Evolutionary conservation across 306 rosid species (phyloP).

Genomic region (Quercus suber): DNA sequence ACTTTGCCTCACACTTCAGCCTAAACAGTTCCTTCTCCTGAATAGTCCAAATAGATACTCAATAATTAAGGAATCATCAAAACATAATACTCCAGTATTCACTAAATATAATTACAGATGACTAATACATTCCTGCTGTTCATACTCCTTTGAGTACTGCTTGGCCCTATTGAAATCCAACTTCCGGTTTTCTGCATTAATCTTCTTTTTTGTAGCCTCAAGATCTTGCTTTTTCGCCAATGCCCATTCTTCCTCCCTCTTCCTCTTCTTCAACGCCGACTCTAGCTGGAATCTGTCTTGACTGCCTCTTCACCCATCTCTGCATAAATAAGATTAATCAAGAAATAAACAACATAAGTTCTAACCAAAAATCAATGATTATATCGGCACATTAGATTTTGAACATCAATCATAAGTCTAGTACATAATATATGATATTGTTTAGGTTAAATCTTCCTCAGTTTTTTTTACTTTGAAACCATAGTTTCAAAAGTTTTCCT

Average conservation of each 20-base stretch:
- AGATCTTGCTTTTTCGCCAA: no score
- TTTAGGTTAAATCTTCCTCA: no score
- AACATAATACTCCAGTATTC: not conserved
- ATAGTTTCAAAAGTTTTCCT: no score
- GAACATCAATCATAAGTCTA: no score
- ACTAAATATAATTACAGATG: not conserved
- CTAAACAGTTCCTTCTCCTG: no score
- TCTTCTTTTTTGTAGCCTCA: constrained; percentile 49
- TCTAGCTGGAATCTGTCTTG: constrained; percentile 65
- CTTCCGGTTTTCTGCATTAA: constrained; percentile 53
- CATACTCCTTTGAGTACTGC: constrained; percentile 58
- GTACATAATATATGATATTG: no score
- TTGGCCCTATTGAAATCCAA: constrained; percentile 66
- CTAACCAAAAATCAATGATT: not conserved
- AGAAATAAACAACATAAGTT: not conserved
- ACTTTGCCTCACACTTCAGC: no score
- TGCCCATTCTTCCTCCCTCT: constrained; percentile 57
- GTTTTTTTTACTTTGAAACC: no score
- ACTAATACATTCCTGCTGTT: constrained; percentile 38
- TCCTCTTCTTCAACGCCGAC: constrained; percentile 76
- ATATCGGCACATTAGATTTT: not conserved
- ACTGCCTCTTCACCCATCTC: constrained; percentile 63
- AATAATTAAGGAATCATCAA: not conserved
- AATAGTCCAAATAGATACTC: not conserved
- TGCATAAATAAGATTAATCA: not conserved